A percentile compares a stretch with the other conserved stretches of the same genome.
Conservation (phyloP, 805 yeast genomes). For the Citeromyces matritensis region DNA sequence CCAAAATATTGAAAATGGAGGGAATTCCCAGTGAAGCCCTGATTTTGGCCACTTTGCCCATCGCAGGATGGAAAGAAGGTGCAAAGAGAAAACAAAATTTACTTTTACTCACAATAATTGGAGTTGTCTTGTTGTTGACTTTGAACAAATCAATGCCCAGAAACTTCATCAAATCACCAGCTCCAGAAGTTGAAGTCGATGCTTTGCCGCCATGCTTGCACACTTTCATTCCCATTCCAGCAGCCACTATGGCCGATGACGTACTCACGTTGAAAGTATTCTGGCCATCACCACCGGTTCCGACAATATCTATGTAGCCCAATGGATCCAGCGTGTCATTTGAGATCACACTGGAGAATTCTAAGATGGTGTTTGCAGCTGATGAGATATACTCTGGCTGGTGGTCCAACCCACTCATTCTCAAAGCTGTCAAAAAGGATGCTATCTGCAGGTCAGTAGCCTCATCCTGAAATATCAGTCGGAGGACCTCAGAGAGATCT, state of each 20-base stretch:
- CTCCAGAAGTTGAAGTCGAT: constrained; percentile 82
- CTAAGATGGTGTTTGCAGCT: constrained; percentile 65
- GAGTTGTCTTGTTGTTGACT: constrained; percentile 49
- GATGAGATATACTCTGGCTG: constrained; percentile 72
- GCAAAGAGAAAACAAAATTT: constrained; percentile 70
- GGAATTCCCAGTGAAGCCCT: constrained; percentile 77
- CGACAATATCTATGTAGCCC: constrained; percentile 79
- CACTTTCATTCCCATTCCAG: constrained; percentile 72
- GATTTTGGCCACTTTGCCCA: constrained; percentile 71
- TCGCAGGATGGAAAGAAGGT: constrained; percentile 86
- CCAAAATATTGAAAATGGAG: constrained; percentile 84
- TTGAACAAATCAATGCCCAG: constrained; percentile 75
- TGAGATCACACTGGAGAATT: constrained; percentile 43
- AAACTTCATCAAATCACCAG: constrained; percentile 73
- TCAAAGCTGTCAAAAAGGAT: constrained; percentile 66
- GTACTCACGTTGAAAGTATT: constrained; percentile 95
- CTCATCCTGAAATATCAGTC: constrained; percentile 40
- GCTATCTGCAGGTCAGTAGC: constrained; percentile 60
- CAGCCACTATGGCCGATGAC: constrained; percentile 84
- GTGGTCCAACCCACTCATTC: constrained; percentile 65
- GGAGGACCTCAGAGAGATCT: constrained; percentile 53
- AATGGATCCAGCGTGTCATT: constrained; percentile 22
- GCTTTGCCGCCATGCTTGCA: constrained; percentile 98
- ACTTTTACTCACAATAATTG: constrained; percentile 33
- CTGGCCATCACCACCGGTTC: constrained; percentile 98